Evolutionary conservation across 257 asterid genomes (phyloP), one percentile per base, ranked within the genome.

Genomic region (Scutellaria galericulata): DNA sequence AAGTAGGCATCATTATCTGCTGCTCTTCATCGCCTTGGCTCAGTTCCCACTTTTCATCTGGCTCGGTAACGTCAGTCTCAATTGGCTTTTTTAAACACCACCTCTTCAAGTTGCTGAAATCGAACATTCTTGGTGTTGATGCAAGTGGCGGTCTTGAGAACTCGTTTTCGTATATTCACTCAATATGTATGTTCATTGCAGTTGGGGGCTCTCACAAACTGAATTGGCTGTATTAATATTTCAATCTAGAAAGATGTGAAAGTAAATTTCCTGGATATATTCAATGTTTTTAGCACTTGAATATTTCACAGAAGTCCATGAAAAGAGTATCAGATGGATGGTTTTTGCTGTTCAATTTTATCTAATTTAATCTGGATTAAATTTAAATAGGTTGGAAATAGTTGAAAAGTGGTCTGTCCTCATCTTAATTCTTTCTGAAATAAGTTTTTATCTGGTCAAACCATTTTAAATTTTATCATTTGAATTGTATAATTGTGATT

Each of bases 1-100:
- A 22, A 83, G 83, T 65, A 75, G 76, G 78, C 85, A 83, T 74
- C 88, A 83, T 73, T 83, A 83, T 76, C 78, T 83, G 76, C 80
- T 83, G 72, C 81, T 83, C 31, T 75, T 83, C 74, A 78, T 83
- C 18, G 88, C 88, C 72, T 55, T 78, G 65, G 88, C 88, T 3
- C 88, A 83, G 14, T 80, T 83, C 80, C 88, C 88, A 15, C 81
- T 83, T 35, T 83, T 83, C 63, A 70, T 83, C 15, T 83, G 88
- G 88, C 81, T 83, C 4, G 83, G 85, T 22, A 83, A 83, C 66
- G 68, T 83, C 48, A 83, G 76, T 66, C 88, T 83, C 57, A 78
- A 83, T 44, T 83, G 88, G 88, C 81, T 83, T 8, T 72, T 83
- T 45, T 83, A 55, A 71, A 52, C 24, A 0, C 61, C 45, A 7